Evolutionary conservation across 768 basidiomycete genomes (phyloP).

Genomic region (Boletus sensibilis): DNA sequence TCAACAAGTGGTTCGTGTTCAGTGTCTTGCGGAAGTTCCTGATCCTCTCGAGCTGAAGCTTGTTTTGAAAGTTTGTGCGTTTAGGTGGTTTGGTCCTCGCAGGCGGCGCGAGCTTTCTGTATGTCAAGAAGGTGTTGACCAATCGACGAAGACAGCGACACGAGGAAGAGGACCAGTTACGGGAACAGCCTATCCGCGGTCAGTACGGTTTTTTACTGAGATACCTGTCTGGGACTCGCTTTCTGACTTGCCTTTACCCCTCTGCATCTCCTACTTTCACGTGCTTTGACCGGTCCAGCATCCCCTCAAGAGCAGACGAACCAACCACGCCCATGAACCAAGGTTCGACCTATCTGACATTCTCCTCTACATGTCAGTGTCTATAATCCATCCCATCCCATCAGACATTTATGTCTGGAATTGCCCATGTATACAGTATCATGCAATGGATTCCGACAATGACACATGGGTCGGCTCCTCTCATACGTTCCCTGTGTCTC

Average conservation of each 20-base stretch:
- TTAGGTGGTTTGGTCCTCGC: conserved; percentile 30
- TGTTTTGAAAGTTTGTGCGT: conserved; percentile 18
- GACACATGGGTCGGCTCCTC: not conserved
- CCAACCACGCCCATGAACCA: conserved; percentile 7
- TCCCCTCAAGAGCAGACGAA: conserved; percentile 5
- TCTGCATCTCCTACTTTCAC: not conserved
- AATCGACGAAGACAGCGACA: conserved; percentile 25
- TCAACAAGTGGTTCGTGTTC: conserved; percentile 17
- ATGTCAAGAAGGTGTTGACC: conserved; percentile 30
- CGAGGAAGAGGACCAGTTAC: conserved; percentile 18
- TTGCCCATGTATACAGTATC: not conserved
- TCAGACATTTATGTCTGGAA: not conserved
- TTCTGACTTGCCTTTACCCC: conserved; percentile 12
- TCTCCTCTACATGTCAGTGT: not conserved
- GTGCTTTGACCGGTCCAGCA: not conserved
- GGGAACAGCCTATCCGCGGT: conserved; percentile 8
- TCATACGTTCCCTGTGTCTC: not conserved
- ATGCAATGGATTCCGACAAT: conserved; percentile 1
- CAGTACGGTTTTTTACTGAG: not conserved
- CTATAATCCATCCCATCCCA: not conserved
- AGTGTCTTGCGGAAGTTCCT: not conserved
- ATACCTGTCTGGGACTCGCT: not conserved
- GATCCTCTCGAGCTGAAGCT: not conserved
- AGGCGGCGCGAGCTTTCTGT: conserved; percentile 31
- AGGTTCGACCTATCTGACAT: not conserved